Evolutionary conservation across 805 yeast species (phyloP), one percentile per base, ranked within the genome.

Genomic region (Candida morakotiae): DNA sequence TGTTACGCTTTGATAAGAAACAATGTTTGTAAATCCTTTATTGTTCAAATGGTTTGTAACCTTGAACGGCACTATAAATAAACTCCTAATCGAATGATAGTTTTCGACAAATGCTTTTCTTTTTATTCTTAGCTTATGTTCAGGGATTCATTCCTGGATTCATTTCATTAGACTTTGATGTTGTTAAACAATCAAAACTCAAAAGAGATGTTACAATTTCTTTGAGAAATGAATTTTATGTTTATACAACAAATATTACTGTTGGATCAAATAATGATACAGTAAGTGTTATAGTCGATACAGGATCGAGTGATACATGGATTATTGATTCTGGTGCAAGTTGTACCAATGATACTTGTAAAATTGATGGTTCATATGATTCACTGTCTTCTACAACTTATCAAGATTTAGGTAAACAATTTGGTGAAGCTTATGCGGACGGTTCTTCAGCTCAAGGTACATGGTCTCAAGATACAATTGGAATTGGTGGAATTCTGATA

Each of bases 241-340:
- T 25, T 9, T 40, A 31, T 19, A 18, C 20, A 3, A 32, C 38
- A 5, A 17, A 16, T 16, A 34, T 41, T 31, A 10, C n/a, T 11
- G 26, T 40, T 23, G 50, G 50, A 10, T 46, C 52, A 27, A 38
- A 44, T 28, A 33, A 32, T 6, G 45, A 45, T 31, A 46, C 46
- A n/a, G 41, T 53, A 22, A 42, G 42, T 6, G 54, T 48, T n/a
- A 38, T 43, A 34, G 31, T 55, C 28, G 60, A 55, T 32, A 55
- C 58, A n/a, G 60, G 59, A 5, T 49, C 55, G 6, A 45, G 57
- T 5, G 60, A 55, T 27, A 47, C 53, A 20, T 55, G 60, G 60
- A 48, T 55, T 24, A 46, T 55, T 8, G 61, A 49, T 20, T 32
- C 51, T 45, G 15, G 56, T 50, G 37, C 44, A 48, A 23, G 53